Conservation (phyloP, 108 stramenopile species). For the Skeletonema potamos region DNA sequence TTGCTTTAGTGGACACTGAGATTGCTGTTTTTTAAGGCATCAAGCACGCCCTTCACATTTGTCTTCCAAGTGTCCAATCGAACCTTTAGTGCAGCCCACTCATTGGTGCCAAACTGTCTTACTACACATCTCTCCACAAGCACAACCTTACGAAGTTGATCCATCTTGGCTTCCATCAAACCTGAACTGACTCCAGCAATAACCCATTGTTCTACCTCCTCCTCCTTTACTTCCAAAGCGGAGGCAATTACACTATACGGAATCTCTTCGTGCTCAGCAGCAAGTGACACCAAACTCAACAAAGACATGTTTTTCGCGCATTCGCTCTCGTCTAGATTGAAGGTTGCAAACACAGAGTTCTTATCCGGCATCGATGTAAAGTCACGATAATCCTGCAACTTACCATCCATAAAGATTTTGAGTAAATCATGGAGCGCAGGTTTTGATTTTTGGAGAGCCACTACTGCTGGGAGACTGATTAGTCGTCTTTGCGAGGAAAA, state of each 20-base stretch:
- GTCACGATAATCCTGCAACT: slow-evolving; percentile 78
- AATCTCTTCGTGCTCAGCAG: slow-evolving; percentile 69
- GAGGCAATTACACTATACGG: slow-evolving; percentile 75
- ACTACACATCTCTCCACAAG: slow-evolving; percentile 84
- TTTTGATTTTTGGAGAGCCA: slow-evolving; percentile 53
- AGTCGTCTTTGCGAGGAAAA: slow-evolving; percentile 73
- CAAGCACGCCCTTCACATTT: slow-evolving; percentile 37
- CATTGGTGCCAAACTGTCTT: slow-evolving; percentile 74
- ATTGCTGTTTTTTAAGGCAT: slow-evolving; percentile 46
- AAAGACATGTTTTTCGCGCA: slow-evolving; percentile 80
- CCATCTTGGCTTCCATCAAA: slow-evolving; percentile 86
- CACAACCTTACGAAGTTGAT: slow-evolving; percentile 76
- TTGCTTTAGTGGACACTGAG: neutral
- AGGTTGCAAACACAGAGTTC: slow-evolving; percentile 48
- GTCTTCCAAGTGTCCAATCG: slow-evolving; percentile 54
- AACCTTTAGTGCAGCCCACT: slow-evolving; percentile 78
- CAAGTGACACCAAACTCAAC: slow-evolving; percentile 75
- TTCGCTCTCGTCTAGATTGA: slow-evolving; percentile 54
- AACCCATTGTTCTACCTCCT: slow-evolving; percentile 85
- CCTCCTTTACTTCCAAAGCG: slow-evolving; percentile 62
- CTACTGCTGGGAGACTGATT: slow-evolving; percentile 62
- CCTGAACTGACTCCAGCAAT: slow-evolving; percentile 81
- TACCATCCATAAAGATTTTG: slow-evolving; percentile 80
- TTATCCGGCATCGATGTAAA: slow-evolving; percentile 68
- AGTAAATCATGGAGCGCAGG: slow-evolving; percentile 60